Evolutionary conservation across 2,329 filamentous ascomycete species (phyloP).

Genomic region (Arachnomyces sp.): DNA sequence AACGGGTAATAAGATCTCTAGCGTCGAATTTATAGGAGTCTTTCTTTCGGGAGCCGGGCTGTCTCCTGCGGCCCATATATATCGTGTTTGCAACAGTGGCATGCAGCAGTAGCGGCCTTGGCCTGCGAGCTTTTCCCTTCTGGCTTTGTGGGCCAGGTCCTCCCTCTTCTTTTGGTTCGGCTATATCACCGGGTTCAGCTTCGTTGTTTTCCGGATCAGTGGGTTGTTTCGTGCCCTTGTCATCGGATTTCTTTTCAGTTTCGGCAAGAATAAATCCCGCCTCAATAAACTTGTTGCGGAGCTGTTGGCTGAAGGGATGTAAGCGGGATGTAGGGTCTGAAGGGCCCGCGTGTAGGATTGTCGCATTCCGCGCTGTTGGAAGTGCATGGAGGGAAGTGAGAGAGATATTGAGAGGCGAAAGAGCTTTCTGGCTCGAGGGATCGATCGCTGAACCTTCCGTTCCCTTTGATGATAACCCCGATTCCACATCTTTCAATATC

Average conservation of each 20-base stretch:
- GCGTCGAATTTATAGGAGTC: constrained; percentile 43
- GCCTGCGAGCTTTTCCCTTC: constrained; percentile 12
- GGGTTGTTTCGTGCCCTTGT: not conserved
- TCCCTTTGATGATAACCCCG: constrained; percentile 34
- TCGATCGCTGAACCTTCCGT: not conserved
- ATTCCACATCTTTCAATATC: constrained; percentile 29
- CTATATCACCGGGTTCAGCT: not conserved
- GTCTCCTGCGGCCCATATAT: constrained; percentile 45
- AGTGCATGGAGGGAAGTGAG: constrained; percentile 36
- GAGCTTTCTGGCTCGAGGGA: no score
- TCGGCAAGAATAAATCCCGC: constrained; percentile 35
- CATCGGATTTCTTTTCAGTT: constrained; percentile 6
- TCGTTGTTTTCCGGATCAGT: not conserved
- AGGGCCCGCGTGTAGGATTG: constrained; percentile 33
- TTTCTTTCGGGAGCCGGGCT: constrained; percentile 7
- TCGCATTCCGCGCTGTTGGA: constrained; percentile 28
- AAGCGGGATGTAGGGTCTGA: constrained; percentile 33
- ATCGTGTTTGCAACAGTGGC: constrained; percentile 82
- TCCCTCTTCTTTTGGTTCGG: constrained; percentile 5
- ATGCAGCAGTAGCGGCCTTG: constrained; percentile 64
- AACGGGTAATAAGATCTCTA: constrained; percentile 24
- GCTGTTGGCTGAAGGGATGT: constrained; percentile 33
- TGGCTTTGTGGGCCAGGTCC: constrained; percentile 2
- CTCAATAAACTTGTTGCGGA: constrained; percentile 37
- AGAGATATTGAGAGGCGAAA: constrained; percentile 33